These are phyloP conservation scores for Pythium dissotocum DNA, from an alignment of 352 stramenopile species.

Conservation along the genomic window DNA sequence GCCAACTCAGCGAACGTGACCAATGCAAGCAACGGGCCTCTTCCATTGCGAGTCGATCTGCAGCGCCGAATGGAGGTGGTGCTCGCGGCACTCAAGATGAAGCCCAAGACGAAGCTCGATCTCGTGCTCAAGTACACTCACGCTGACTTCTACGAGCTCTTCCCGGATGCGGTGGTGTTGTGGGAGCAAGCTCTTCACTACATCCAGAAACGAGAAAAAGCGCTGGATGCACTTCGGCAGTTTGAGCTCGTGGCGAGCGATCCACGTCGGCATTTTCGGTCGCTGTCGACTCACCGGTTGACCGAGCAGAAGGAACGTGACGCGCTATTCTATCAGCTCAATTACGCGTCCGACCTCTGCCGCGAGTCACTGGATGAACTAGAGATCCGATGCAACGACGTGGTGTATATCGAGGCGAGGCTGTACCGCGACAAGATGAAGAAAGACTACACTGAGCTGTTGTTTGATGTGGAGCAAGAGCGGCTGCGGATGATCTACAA, in stretches of 20 bases:
- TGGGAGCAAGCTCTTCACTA: slow-evolving; percentile 56
- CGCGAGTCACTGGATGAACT: slow-evolving; percentile 51
- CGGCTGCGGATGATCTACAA: slow-evolving; percentile 63
- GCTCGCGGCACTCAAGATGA: slow-evolving; percentile 45
- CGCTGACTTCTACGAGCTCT: slow-evolving; percentile 53
- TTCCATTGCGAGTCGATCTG: slow-evolving; percentile 58
- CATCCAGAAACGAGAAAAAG: slow-evolving; percentile 44
- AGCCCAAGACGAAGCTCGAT: slow-evolving; percentile 55
- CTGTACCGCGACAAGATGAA: slow-evolving; percentile 70
- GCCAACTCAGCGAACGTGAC: slow-evolving; percentile 10
- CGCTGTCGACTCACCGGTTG: slow-evolving; percentile 62
- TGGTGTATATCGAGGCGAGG: slow-evolving; percentile 41
- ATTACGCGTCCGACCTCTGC: slow-evolving; percentile 48
- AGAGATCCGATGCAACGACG: slow-evolving; percentile 42
- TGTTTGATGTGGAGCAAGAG: slow-evolving; percentile 75
- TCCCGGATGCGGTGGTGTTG: slow-evolving; percentile 56
- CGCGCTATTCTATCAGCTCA: slow-evolving; percentile 53
- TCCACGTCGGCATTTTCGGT: slow-evolving; percentile 65
- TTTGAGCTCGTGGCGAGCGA: slow-evolving; percentile 60
- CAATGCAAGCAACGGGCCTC: slow-evolving; percentile 35
- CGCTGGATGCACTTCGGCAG: slow-evolving; percentile 23
- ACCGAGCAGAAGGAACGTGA: slow-evolving; percentile 71
- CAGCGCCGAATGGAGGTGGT: slow-evolving; percentile 64
- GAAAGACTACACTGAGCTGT: slow-evolving; percentile 73
- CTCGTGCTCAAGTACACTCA: slow-evolving; percentile 83